phyloP scores from a whole-genome alignment of 139 green algal species.

The Chlamydomonas applanata region DNA sequence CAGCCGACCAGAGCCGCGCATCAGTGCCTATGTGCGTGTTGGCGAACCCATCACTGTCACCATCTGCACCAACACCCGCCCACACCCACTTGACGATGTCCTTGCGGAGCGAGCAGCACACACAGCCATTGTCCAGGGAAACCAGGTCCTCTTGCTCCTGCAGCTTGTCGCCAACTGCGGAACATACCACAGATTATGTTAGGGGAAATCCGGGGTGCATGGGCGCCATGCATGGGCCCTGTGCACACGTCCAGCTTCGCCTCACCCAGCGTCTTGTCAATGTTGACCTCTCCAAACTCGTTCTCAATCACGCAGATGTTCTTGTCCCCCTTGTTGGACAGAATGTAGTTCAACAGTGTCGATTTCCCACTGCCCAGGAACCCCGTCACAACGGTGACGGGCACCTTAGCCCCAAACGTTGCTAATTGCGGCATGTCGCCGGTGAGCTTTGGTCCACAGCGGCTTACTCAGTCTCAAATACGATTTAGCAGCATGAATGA shows the following conservation, averaged over 20 bases:
- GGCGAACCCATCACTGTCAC: slow-evolving; percentile 50
- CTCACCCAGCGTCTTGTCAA: slow-evolving; percentile 65
- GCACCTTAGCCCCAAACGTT: slow-evolving; percentile 29
- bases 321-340: slow-evolving; percentile 43
- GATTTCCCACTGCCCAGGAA: slow-evolving; percentile 75
- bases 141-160: slow-evolving; percentile 81
- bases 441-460: too few species aligned
- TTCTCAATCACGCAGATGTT: slow-evolving; percentile 77
- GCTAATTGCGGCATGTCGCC: too few species aligned
- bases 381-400: slow-evolving; percentile 58
- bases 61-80: slow-evolving; percentile 5
- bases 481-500: too few species aligned
- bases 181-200: background rate
- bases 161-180: slow-evolving; percentile 68
- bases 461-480: too few species aligned
- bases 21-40: background rate
- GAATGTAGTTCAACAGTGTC: slow-evolving; percentile 80
- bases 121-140: slow-evolving; percentile 78
- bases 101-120: slow-evolving; percentile 83
- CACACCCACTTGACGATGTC: slow-evolving; percentile 67
- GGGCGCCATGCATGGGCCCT: background rate
- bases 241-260: background rate
- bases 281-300: slow-evolving; percentile 76
- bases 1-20: background rate
- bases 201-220: slow-evolving; percentile 6